phyloP scores from a whole-genome alignment of 2,329 filamentous ascomycete genomes.

The Albifimbria verrucaria region DNA sequence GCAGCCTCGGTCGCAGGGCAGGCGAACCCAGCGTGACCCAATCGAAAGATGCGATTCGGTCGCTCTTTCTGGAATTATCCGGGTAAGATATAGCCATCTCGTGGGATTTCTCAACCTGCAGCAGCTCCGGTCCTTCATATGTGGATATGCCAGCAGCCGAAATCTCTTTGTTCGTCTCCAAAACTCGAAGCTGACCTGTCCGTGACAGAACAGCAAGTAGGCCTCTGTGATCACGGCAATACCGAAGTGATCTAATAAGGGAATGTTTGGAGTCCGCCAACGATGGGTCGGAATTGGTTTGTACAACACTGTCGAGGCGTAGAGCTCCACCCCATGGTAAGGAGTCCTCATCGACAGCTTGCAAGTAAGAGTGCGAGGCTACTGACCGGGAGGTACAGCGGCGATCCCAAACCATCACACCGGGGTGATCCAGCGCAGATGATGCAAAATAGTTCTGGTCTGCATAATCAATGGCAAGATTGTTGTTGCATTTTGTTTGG shows the following conservation, averaged over 20 bases:
- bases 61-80: conserved; percentile 48
- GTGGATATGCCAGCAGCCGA: conserved; percentile 31
- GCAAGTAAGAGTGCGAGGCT: conserved; percentile 51
- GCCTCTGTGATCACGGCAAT: conserved; percentile 59
- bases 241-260: conserved; percentile 60
- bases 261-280: conserved; percentile 54
- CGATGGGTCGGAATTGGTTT: conserved; percentile 49
- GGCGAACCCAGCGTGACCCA: conserved; percentile 60
- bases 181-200: conserved; percentile 59
- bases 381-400: conserved; percentile 54
- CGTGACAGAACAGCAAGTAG: conserved; percentile 60
- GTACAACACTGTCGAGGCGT: conserved; percentile 54
- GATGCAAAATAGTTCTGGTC: conserved; percentile 85
- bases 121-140: conserved; percentile 53
- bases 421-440: conserved; percentile 70
- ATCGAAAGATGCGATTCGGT: conserved; percentile 65
- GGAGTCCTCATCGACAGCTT: conserved; percentile 58
- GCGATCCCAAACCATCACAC: conserved; percentile 75
- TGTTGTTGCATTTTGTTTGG: conserved; percentile 65
- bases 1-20: conserved; percentile 52
- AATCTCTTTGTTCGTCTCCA: conserved; percentile 56
- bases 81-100: conserved; percentile 60
- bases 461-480: conserved; percentile 72
- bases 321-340: conserved; percentile 62
- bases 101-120: conserved; percentile 57